Evolutionary conservation across 108 stramenopile species (phyloP), one percentile per base, ranked within the genome.

Genomic region (Chaetoceros tenuissimus): DNA sequence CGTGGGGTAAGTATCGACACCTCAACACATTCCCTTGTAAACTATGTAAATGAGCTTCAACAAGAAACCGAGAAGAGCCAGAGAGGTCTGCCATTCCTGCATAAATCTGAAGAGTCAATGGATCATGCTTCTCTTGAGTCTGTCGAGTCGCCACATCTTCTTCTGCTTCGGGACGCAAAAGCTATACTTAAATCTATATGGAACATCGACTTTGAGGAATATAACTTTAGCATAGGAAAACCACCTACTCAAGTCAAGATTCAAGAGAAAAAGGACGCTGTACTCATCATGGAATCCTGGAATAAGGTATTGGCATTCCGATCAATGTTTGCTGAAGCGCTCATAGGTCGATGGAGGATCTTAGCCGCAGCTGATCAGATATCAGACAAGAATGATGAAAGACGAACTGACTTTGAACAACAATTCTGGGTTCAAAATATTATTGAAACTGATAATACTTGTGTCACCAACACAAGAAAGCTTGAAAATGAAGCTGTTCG

Each of bases 241-340:
- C 34, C 34, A 40, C 13, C 5, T 13, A 40, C 34, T 10, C 34
- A 40, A 40, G 34, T 40, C 34, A 40, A 40, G 13, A 5, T 40
- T 40, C 8, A 40, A 40, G 34, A 40, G 13, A 57, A 46, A 3
- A 3, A 20, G 7, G 52, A 63, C 5, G 27, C 21, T 24, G 62
- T 63, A 16, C 43, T 63, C 13, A 7, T 63, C 25, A 55, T 55
- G 53, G 13, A 54, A 13, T 51, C 51, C 21, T 63, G 62, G 62
- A 63, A 63, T 30, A 63, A 63, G 25, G 20, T 63, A 26, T 27
- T 63, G 2, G 62, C 31, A 25, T 63, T 31, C 1, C 3, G 18
- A 2, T 53, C 62, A 28, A 55, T 55, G 53, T 63, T 34, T 24
- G 13, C n/a, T 1, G 62, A 63, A 51, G 55, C 55, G 8, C 23